Conservation (phyloP, 2,329 filamentous ascomycete species). For the Ophiostoma pallidulum region DNA sequence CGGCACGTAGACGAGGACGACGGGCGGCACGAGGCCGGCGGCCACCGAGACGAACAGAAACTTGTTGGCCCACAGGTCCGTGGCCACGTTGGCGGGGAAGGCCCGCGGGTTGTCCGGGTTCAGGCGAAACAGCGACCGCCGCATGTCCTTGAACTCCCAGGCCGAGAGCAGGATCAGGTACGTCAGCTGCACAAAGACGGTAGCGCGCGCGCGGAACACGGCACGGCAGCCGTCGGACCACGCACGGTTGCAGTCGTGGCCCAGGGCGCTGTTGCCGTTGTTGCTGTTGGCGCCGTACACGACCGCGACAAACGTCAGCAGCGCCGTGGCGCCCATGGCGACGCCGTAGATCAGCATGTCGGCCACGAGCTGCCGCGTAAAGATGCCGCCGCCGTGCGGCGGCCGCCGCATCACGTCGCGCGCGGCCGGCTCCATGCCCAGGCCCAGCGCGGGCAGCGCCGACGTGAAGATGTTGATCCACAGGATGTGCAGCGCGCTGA, state of each 20-base stretch:
- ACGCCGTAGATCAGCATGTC: slow-evolving; percentile 74
- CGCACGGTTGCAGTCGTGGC: slow-evolving; percentile 51
- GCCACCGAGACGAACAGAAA: slow-evolving; percentile 62
- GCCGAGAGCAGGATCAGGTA: slow-evolving; percentile 66
- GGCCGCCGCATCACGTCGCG: slow-evolving; percentile 71
- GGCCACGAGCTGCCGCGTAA: slow-evolving; percentile 65
- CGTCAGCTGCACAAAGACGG: slow-evolving; percentile 63
- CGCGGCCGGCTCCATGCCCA: slow-evolving; percentile 68
- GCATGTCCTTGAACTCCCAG: slow-evolving; percentile 69
- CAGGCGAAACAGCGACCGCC: slow-evolving; percentile 61
- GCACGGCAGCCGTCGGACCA: slow-evolving; percentile 47
- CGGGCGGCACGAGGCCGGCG: slow-evolving; percentile 51
- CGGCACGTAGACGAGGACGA: slow-evolving; percentile 64
- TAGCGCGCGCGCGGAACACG: slow-evolving; percentile 62
- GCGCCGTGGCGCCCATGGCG: slow-evolving; percentile 63
- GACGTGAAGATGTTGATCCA: slow-evolving; percentile 95
- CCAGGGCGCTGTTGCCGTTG: slow-evolving; percentile 50
- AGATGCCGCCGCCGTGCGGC: slow-evolving; percentile 67
- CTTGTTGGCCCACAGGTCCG: slow-evolving; percentile 58
- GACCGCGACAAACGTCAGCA: slow-evolving; percentile 56
- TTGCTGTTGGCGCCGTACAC: slow-evolving; percentile 46
- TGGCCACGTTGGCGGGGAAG: slow-evolving; percentile 40
- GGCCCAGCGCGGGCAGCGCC: slow-evolving; percentile 76
- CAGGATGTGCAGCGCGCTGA: slow-evolving; percentile 76
- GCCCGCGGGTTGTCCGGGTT: slow-evolving; percentile 40